Conservation (phyloP, 179 eudicot species). For the Beta lomatogona region DNA sequence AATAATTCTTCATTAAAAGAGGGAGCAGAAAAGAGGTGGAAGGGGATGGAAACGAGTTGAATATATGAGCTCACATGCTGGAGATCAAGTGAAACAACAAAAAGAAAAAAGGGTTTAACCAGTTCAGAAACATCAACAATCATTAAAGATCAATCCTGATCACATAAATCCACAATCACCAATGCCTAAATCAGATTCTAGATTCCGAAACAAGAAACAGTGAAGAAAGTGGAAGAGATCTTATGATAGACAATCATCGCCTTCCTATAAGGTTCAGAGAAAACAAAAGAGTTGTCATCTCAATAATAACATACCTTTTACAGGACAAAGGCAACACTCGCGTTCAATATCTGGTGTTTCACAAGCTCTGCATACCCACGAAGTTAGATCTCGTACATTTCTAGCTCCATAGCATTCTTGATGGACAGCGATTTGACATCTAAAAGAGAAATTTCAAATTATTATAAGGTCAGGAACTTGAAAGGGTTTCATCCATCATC, state of each 20-base stretch:
- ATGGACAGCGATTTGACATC: conserved; percentile 99
- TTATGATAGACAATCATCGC: background rate
- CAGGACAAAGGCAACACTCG: conserved; percentile 96
- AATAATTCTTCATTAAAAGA: background rate
- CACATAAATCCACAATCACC: conserved; percentile 1
- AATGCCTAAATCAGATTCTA: conserved; percentile 1
- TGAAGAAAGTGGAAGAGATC: background rate
- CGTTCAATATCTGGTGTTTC: conserved; percentile 80
- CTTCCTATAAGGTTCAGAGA: background rate
- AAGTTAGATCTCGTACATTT: conserved; percentile 63
- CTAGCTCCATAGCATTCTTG: conserved; percentile 92
- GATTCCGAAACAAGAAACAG: background rate
- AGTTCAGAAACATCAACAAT: no score
- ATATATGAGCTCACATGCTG: conserved; percentile 6
- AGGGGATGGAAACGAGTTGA: background rate
- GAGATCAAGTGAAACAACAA: background rate
- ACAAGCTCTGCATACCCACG: conserved; percentile 98
- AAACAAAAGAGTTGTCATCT: background rate
- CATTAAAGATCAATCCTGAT: background rate
- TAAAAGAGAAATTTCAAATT: conserved; percentile 25
- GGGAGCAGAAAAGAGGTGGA: background rate
- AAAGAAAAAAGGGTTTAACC: background rate
- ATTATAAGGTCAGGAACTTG: background rate
- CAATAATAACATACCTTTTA: conserved; percentile 65
- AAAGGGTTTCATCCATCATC: background rate